Base-by-base conservation (phyloP, 2,329 filamentous ascomycete species). In the Sarocladiaceae sp. region DNA sequence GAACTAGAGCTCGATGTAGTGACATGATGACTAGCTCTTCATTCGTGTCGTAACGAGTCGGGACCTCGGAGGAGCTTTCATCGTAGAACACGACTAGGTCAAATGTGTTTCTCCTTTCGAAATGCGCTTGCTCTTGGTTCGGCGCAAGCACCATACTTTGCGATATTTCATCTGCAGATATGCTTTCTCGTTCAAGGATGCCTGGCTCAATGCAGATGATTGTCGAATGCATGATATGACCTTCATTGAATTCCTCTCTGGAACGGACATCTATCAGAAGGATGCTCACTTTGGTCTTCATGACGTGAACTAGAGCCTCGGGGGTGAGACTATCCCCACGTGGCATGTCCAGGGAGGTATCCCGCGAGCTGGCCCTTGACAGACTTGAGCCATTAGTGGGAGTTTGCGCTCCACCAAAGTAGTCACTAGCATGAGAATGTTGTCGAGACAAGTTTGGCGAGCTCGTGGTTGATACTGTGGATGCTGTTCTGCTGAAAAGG, bases 31-130 rank as follows among this genome's bases (percentile, higher is more conserved):
- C 80, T 62, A 61, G 71, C 66, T 68, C 78, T 63, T 67, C 69
- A 59, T 66, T 59, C 50, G 66, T 67, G 22, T 58, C 64, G 51
- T 58, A 65, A 56, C 60, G 60, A 52, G 57, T 54, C 54, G 58
- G 56, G 18, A 95, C 60, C 57, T 73, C 58, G 68, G 79, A 53
- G 62, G 88, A 76, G 65, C 78, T 56, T 58, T 93, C 80, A 66
- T 99, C 91, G 65, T 97, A 96, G 61, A 95, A 94, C 0, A 99
- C 88, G 11, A 99, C 80, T 37, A 97, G 71, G 58, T 97, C 91
- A 60, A 88, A 96, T 52, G 87, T 78, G 57, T 92, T 79, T 13
- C 86, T 80, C 52, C 82, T 73, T 37, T 82, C 83, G 60, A 96
- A 96, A 28, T 90, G 74, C 2, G 76, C 71, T 58, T 88, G 84